Evolutionary conservation across 176 grass and related monocot species (phyloP).

Genomic region (Musa itinerans): DNA sequence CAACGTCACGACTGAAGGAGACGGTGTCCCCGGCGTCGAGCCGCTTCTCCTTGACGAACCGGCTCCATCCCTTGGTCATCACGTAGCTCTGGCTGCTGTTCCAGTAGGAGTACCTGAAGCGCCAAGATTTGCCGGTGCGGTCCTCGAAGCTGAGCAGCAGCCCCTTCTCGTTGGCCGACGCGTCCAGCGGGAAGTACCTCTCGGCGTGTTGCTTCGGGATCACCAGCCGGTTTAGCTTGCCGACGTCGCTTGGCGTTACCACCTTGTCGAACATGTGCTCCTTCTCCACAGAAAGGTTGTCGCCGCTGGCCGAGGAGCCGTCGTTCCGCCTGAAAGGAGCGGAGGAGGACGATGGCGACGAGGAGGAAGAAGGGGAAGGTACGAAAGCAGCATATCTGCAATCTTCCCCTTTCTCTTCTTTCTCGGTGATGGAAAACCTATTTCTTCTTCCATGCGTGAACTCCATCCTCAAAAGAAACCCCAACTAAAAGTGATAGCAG

Average conservation of each 20-base stretch:
- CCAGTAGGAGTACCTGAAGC: conserved; percentile 98
- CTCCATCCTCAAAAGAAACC: conserved; percentile 22
- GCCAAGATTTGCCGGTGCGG: conserved; percentile 58
- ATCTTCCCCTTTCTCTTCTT: conserved; percentile 9
- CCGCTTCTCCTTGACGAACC: conserved; percentile 88
- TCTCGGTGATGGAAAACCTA: conserved; percentile 19
- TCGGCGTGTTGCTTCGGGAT: conserved; percentile 97
- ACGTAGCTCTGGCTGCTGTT: conserved; percentile 99
- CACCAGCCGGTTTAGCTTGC: conserved; percentile 92
- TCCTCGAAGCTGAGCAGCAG: conserved; percentile 87
- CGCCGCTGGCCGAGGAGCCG: conserved; percentile 5
- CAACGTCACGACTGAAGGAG: conserved; percentile 41
- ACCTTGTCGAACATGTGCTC: conserved; percentile 98
- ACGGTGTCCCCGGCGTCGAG: conserved; percentile 82
- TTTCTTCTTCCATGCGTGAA: conserved; percentile 28
- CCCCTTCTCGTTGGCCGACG: conserved; percentile 37
- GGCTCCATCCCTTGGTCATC: conserved; percentile 97
- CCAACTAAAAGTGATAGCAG: too few relatives aligned
- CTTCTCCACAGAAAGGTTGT: conserved; percentile 34
- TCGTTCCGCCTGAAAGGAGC: conserved; percentile 13
- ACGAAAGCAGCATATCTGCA: neutral
- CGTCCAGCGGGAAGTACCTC: conserved; percentile 69
- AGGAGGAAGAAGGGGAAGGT: conserved; percentile 19
- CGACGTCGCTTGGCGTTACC: conserved; percentile 83
- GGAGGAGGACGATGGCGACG: neutral